Evolutionary conservation across 331 rosid species (phyloP).

Genomic region (Prunus yedoensis): DNA sequence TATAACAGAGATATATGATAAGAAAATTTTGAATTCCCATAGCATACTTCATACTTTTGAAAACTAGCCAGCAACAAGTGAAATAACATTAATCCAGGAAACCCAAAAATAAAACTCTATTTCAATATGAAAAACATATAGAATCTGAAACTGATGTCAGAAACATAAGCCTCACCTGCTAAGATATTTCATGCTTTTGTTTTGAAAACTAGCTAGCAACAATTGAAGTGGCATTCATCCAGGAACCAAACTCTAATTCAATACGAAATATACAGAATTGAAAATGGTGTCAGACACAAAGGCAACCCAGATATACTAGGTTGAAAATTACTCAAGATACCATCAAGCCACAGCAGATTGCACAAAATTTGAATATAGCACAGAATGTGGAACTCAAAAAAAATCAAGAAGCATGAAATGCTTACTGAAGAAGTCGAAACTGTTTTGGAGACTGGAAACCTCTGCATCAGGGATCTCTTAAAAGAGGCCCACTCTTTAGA

Average conservation of each 20-base stretch:
- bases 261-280: constrained; percentile 11
- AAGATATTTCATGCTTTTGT: neutral
- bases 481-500: constrained; percentile 80
- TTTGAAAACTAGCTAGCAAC: constrained; percentile 4
- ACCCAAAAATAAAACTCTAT: neutral
- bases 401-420: constrained; percentile 18
- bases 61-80: constrained; percentile 14
- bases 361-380: neutral
- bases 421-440: constrained; percentile 76
- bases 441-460: constrained; percentile 79
- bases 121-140: constrained; percentile 1
- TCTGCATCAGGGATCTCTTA: constrained; percentile 75
- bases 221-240: constrained; percentile 6
- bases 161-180: too few relatives aligned
- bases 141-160: constrained; percentile 18
- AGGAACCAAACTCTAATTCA: neutral
- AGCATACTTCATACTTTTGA: neutral
- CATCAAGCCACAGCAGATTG: neutral
- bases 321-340: neutral
- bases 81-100: constrained; percentile 12
- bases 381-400: neutral
- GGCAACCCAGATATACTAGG: neutral
- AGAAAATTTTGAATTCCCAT: neutral
- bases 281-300: constrained; percentile 6
- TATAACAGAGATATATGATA: neutral